Evolutionary conservation across 805 yeast species (phyloP).

Genomic region (Saccharomycopsis javanensis): DNA sequence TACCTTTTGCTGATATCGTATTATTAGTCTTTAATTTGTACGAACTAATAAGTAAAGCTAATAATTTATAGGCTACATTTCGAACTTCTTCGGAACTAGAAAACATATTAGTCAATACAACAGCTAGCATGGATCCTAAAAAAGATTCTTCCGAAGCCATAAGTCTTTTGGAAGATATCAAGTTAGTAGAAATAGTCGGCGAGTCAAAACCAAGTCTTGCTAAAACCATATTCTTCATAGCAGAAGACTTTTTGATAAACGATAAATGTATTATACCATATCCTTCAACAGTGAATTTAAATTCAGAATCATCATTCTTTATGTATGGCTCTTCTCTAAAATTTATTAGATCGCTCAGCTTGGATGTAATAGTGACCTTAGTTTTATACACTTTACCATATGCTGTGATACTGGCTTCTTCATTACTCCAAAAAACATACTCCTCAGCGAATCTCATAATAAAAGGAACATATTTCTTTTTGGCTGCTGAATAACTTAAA

Average conservation of each 20-base stretch:
- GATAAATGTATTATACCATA: slow-evolving; percentile 6
- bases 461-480: slow-evolving; percentile 48
- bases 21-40: slow-evolving; percentile 39
- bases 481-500: slow-evolving; percentile 38
- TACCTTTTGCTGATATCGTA: slow-evolving; percentile 36
- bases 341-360: slow-evolving; percentile 12
- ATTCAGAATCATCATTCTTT: slow-evolving; percentile 12
- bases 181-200: background rate
- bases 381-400: slow-evolving; percentile 30
- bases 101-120: slow-evolving; percentile 13
- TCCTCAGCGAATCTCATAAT: slow-evolving; percentile 55
- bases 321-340: slow-evolving; percentile 6
- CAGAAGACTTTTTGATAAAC: slow-evolving; percentile 8
- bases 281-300: slow-evolving; percentile 10
- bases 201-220: slow-evolving; percentile 6
- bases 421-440: slow-evolving; percentile 15
- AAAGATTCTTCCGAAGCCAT: slow-evolving; percentile 8
- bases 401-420: slow-evolving; percentile 19
- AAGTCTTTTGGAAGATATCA: background rate
- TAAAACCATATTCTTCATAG: slow-evolving; percentile 12
- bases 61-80: slow-evolving; percentile 14
- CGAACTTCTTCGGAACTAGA: slow-evolving; percentile 25
- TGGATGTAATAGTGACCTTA: slow-evolving; percentile 6
- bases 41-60: slow-evolving; percentile 28
- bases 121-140: slow-evolving; percentile 15